A percentile compares a stretch with the other conserved stretches of the same genome.
Evolutionary conservation across 1,139 yeast genomes (phyloP).

Genomic region (Geotrichum cucujoidarum): DNA sequence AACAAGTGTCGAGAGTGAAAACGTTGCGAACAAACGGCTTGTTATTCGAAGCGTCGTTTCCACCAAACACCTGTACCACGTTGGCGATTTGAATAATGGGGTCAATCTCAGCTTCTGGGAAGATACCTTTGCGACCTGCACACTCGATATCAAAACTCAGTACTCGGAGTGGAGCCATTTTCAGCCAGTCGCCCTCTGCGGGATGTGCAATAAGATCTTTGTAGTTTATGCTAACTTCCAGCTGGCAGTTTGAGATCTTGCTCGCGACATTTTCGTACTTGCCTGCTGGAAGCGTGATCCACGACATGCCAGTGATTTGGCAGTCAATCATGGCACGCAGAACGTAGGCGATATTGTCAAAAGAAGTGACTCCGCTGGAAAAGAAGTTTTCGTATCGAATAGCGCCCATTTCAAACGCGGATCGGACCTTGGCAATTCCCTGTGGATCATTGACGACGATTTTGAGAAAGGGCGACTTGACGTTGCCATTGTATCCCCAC

Average conservation of each 20-base stretch:
- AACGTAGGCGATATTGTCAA: constrained; percentile 83
- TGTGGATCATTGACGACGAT: constrained; percentile 62
- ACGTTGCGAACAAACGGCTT: constrained; percentile 91
- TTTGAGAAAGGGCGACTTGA: constrained; percentile 74
- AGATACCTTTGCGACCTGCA: constrained; percentile 94
- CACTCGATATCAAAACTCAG: constrained; percentile 96
- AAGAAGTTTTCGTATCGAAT: constrained; percentile 60
- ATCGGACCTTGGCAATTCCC: constrained; percentile 60
- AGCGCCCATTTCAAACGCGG: constrained; percentile 81
- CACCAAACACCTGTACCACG: constrained; percentile 82
- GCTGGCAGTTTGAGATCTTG: constrained; percentile 71
- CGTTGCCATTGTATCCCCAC: constrained; percentile 87
- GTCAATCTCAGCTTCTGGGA: constrained; percentile 92
- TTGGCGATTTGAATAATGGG: constrained; percentile 96
- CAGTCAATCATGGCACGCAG: constrained; percentile 90
- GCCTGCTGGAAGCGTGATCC: constrained; percentile 84
- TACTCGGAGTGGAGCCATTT: constrained; percentile 89
- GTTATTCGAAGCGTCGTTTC: constrained; percentile 34
- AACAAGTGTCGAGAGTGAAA: constrained; percentile 84
- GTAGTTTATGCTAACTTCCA: constrained; percentile 71
- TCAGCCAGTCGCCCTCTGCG: constrained; percentile 91
- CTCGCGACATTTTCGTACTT: constrained; percentile 50
- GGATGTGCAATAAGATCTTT: constrained; percentile 69
- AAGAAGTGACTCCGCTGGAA: constrained; percentile 55
- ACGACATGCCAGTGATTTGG: constrained; percentile 86